Conservation (phyloP, 495 filamentous ascomycete species). For the Pyrenula massariospora region DNA sequence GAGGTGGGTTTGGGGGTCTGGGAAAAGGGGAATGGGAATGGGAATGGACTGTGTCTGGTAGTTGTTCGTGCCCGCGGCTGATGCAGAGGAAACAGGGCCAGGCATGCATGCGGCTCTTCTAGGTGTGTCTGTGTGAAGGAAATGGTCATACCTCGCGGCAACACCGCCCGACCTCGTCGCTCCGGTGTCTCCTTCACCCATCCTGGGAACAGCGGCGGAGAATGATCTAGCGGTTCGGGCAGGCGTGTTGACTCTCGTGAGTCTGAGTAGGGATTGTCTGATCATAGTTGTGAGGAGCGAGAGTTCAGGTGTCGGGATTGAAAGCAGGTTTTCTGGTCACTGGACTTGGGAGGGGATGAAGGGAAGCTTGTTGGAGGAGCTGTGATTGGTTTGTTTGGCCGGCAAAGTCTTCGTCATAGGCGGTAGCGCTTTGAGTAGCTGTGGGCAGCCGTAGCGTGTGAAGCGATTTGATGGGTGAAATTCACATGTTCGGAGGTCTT, state of each 20-base stretch:
- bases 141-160: slow-evolving; percentile 20
- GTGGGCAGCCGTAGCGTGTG: background rate
- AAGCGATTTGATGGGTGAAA: too few relatives aligned
- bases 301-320: background rate
- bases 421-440: background rate
- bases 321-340: background rate
- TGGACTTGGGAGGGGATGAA: background rate
- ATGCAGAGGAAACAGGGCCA: too few relatives aligned
- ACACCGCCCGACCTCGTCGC: slow-evolving; percentile 35
- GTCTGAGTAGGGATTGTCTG: slow-evolving; percentile 49
- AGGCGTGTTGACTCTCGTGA: slow-evolving; percentile 35
- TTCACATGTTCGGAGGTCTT: too few relatives aligned
- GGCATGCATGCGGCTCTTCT: too few relatives aligned
- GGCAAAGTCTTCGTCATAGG: background rate
- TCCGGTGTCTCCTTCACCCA: slow-evolving; percentile 60
- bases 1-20: background rate
- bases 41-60: too few relatives aligned
- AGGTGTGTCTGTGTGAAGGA: too few relatives aligned
- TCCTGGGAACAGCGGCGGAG: slow-evolving; percentile 46
- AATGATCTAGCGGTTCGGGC: slow-evolving; percentile 45
- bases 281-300: slow-evolving; percentile 40
- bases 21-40: too few relatives aligned
- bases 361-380: background rate
- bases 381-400: background rate
- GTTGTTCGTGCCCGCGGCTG: too few relatives aligned